Percentiles rank a stretch among this genome's conserved stretches.
phyloP scores from a whole-genome alignment of 2,329 filamentous ascomycete genomes.

The Botrytis porri region DNA sequence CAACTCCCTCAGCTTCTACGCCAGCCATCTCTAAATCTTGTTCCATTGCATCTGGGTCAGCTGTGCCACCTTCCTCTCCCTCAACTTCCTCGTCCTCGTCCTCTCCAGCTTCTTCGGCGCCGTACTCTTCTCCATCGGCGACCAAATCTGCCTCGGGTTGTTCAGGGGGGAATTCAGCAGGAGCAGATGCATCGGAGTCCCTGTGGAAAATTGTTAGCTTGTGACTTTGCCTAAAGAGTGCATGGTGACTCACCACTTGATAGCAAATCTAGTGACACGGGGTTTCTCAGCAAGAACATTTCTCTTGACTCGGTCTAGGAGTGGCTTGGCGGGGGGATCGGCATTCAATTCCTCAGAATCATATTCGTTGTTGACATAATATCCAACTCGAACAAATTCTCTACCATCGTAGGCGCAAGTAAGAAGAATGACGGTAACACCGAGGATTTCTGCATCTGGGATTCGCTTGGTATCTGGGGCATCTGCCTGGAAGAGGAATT shows the following conservation, averaged over 20 bases:
- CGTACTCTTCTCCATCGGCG: slow-evolving; percentile 85
- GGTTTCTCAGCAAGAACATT: slow-evolving; percentile 97
- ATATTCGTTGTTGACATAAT: slow-evolving; percentile 99
- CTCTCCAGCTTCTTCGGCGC: slow-evolving; percentile 81
- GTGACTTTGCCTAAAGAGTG: background rate
- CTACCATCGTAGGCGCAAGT: slow-evolving; percentile 95
- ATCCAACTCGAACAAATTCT: slow-evolving; percentile 96
- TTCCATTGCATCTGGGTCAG: slow-evolving; percentile 45
- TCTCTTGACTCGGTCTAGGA: slow-evolving; percentile 86
- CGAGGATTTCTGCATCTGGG: slow-evolving; percentile 90
- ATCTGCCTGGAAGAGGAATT: slow-evolving; percentile 96
- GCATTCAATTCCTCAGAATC: slow-evolving; percentile 84
- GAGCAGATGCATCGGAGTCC: slow-evolving; percentile 97
- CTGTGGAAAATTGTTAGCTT: slow-evolving; percentile 49
- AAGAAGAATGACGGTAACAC: slow-evolving; percentile 93
- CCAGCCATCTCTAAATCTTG: slow-evolving; percentile 77
- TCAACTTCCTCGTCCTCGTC: slow-evolving; percentile 65
- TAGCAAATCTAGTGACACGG: slow-evolving; percentile 92
- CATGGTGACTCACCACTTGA: slow-evolving; percentile 76
- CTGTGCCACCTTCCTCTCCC: slow-evolving; percentile 50
- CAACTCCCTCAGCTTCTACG: slow-evolving; percentile 52
- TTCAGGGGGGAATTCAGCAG: slow-evolving; percentile 93
- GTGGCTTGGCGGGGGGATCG: slow-evolving; percentile 86
- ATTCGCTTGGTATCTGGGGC: slow-evolving; percentile 87
- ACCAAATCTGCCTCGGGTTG: slow-evolving; percentile 90